Conservation (phyloP, 352 stramenopile species). For the Pelagophyceae sp. region DNA sequence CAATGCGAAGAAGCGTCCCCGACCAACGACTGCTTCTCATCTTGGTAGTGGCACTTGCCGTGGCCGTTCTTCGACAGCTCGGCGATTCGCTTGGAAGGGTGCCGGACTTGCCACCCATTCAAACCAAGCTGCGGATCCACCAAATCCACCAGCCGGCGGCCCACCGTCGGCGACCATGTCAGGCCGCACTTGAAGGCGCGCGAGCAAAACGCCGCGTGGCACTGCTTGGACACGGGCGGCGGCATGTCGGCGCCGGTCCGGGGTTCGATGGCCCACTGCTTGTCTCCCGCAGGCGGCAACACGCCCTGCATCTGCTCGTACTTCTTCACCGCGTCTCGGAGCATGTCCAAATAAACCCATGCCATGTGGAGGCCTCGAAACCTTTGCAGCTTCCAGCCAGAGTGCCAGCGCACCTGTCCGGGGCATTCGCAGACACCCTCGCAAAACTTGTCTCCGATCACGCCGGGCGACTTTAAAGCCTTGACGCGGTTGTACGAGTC, state of each 20-base stretch:
- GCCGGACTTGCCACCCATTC: constrained; percentile 8
- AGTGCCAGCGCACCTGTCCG: constrained; percentile 12
- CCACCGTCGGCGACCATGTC: neutral
- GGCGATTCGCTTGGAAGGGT: neutral
- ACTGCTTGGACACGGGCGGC: neutral
- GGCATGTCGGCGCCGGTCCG: neutral
- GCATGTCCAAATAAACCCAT: neutral
- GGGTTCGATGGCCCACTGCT: neutral
- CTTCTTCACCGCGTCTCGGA: neutral
- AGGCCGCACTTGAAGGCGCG: neutral
- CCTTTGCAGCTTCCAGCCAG: constrained; percentile 14
- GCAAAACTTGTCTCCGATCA: constrained; percentile 7
- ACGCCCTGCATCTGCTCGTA: neutral
- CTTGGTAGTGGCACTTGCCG: neutral
- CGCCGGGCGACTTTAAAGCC: neutral
- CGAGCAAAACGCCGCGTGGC: neutral
- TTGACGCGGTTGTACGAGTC: neutral
- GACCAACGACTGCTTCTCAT: constrained; percentile 12
- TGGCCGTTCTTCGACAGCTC: neutral
- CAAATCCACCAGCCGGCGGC: neutral
- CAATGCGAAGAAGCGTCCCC: neutral
- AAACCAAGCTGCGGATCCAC: constrained; percentile 15
- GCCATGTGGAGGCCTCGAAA: constrained; percentile 17
- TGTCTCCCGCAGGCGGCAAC: neutral
- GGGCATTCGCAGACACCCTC: neutral